phyloP scores from a whole-genome alignment of 345 rosid genomes.

The Rhizophora mangle region DNA sequence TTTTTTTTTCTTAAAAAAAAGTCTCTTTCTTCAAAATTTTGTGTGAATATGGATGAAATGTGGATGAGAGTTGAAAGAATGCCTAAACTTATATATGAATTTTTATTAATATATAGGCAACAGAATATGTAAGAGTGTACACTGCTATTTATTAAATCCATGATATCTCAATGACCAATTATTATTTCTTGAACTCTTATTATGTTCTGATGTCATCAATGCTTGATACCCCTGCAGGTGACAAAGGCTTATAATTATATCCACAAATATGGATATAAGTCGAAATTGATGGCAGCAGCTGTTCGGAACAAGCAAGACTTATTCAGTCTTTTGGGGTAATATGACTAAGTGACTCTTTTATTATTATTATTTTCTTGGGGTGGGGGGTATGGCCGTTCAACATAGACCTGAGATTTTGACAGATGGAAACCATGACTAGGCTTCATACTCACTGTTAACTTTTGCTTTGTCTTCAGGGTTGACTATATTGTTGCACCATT shows the following conservation, averaged over 20 bases:
- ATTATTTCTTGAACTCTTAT: neutral
- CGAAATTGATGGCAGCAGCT: constrained; percentile 97
- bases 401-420: neutral
- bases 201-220: neutral
- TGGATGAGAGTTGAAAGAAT: no score
- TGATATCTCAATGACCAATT: neutral
- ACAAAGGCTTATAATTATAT: constrained; percentile 79
- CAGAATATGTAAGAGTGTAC: neutral
- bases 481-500: constrained; percentile 90
- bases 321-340: constrained; percentile 87
- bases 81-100: no score
- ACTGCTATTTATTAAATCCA: neutral
- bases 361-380: neutral
- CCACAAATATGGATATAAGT: constrained; percentile 87
- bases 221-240: constrained; percentile 33
- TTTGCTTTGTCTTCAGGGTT: constrained; percentile 51
- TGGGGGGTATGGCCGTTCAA: neutral
- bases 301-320: constrained; percentile 95
- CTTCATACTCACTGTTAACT: constrained; percentile 6
- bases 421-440: constrained; percentile 5
- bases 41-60: no score
- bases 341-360: neutral
- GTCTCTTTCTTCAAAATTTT: no score
- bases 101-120: no score
- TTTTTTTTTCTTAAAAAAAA: no score